phyloP scores from a whole-genome alignment of 306 rosid species.

The Castanea sativa region DNA sequence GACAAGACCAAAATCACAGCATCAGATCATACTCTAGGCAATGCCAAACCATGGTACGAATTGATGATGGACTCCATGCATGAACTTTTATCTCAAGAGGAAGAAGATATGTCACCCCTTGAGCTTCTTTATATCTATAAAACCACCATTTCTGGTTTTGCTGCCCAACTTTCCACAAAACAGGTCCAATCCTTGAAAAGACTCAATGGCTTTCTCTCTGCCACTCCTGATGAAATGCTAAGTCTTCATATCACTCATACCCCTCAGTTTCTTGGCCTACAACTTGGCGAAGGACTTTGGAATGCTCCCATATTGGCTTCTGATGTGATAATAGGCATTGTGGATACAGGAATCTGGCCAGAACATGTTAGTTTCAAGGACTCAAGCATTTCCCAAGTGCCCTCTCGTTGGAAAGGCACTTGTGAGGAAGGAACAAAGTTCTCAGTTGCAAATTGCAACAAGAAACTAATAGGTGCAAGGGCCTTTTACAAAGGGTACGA shows the following conservation, averaged over 20 bases:
- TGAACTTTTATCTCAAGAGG: slow-evolving; percentile 27
- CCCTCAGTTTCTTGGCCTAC: slow-evolving; percentile 61
- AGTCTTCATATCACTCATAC: slow-evolving; percentile 62
- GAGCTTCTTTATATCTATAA: slow-evolving; percentile 56
- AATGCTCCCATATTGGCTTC: slow-evolving; percentile 45
- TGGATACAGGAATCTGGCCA: slow-evolving; percentile 81
- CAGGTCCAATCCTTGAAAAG: slow-evolving; percentile 47
- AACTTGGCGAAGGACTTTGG: slow-evolving; percentile 50
- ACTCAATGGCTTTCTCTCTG: slow-evolving; percentile 51
- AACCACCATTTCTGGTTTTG: slow-evolving; percentile 58
- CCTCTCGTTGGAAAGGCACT: slow-evolving; percentile 62
- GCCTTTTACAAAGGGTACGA: slow-evolving; percentile 61
- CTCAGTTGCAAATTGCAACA: slow-evolving; percentile 54
- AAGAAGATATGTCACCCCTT: slow-evolving; percentile 23
- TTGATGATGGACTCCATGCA: slow-evolving; percentile 44
- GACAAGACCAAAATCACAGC: slow-evolving; percentile 48
- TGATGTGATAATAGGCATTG: slow-evolving; percentile 57
- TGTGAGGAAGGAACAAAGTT: slow-evolving; percentile 64
- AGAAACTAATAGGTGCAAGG: slow-evolving; percentile 69
- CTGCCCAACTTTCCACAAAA: slow-evolving; percentile 45
- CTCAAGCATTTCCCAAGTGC: slow-evolving; percentile 41
- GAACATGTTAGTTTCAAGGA: slow-evolving; percentile 66
- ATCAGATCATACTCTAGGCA: slow-evolving; percentile 30
- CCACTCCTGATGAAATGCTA: slow-evolving; percentile 52
- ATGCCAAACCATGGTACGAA: slow-evolving; percentile 43